Conservation (phyloP, 306 rosid genomes). For the Carpinus fangiana region DNA sequence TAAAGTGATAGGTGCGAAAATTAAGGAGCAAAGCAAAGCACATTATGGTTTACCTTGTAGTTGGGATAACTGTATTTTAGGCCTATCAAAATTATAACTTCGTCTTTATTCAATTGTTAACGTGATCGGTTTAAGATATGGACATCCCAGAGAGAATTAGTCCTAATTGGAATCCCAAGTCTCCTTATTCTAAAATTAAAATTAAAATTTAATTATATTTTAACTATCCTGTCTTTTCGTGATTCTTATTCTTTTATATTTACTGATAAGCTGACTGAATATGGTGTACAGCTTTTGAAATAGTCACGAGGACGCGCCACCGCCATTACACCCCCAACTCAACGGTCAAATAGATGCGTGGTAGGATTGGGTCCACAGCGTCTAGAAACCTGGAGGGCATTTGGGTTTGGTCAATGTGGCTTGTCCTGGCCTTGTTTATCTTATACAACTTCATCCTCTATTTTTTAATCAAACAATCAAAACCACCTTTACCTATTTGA, state of each 20-base stretch:
- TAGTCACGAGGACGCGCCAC: constrained; percentile 1
- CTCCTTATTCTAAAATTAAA: too few relatives aligned
- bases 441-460: neutral
- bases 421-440: constrained; percentile 42
- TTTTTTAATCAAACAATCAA: neutral
- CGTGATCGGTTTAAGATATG: too few relatives aligned
- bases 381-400: constrained; percentile 4
- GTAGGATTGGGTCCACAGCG: constrained; percentile 13
- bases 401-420: neutral
- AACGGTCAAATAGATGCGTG: constrained; percentile 32
- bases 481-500: neutral
- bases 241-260: neutral
- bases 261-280: neutral
- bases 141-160: too few relatives aligned
- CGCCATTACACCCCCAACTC: neutral
- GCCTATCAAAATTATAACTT: neutral
- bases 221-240: too few relatives aligned
- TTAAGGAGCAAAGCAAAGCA: neutral
- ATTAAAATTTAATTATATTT: too few relatives aligned
- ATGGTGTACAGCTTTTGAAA: neutral
- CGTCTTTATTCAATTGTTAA: too few relatives aligned
- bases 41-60: neutral
- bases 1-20: neutral
- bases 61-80: neutral
- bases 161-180: too few relatives aligned